Evolutionary conservation across 2,329 filamentous ascomycete species (phyloP), one percentile per base, ranked within the genome.

Genomic region (Ophiosphaerella narmari): DNA sequence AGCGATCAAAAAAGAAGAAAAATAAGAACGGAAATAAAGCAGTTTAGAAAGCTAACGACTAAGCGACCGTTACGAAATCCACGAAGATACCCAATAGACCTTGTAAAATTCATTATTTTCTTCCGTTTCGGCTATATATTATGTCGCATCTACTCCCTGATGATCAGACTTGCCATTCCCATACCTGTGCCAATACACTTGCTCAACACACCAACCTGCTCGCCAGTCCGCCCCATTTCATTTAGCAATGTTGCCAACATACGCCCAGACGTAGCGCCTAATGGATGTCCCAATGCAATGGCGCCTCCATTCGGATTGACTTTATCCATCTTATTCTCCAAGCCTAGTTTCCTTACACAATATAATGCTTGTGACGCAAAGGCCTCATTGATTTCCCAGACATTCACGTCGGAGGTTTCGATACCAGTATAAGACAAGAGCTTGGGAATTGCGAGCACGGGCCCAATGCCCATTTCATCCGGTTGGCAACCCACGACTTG

Each of bases 331-430:
- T 82, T 83, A 47, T 83, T 75, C 61, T 86, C 86, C 16, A 93
- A 76, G 0, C 86, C 88, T 9, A 94, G 69, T 64, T 85, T 82
- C 52, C 90, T 78, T 39, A 93, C 76, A 63, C 88, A 92, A 75
- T 96, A 83, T 44, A 87, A 66, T 34, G 83, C 82, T 66, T 86
- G 84, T 41, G 78, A 82, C 4, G 83, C 84, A 69, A 87, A 87
- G 12, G 84, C 84, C 82, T 97, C 92, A 73, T 97, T 97, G 74
- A 97, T 88, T 79, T 97, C 92, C 91, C 91, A 97, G 8, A 94
- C 78, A 32, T 87, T 82, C 0, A 97, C 84, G 50, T 97, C 90
- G 2, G 80, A 78, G 11, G 78, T 86, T 37, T 75, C 68, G 12
- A 97, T 71, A 0, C 86, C 90, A 1, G 87, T 82, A 53, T 84